These are phyloP conservation scores for Sanguinoderma infundibulare DNA, from an alignment of 1,284 basidiomycete genomes.

Conservation along the genomic window DNA sequence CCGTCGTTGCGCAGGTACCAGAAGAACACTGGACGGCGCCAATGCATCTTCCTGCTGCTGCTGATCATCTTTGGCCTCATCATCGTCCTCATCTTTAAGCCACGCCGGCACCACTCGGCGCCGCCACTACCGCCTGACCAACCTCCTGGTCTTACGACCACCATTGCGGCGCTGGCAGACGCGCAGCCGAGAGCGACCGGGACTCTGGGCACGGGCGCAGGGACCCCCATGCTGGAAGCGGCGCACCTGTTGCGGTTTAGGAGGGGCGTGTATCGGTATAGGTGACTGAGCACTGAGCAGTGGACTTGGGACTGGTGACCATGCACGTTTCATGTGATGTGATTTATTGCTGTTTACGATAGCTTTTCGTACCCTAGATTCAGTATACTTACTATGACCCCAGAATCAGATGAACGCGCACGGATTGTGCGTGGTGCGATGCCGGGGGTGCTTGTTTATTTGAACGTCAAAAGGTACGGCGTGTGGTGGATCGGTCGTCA, in stretches of 20 bases:
- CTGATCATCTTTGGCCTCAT: slow-evolving; percentile 89
- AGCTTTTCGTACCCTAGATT: slow-evolving; percentile 1
- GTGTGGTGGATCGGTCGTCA: too few species aligned
- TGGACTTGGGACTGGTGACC: background rate
- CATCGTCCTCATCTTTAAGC: slow-evolving; percentile 83
- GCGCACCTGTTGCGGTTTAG: slow-evolving; percentile 3
- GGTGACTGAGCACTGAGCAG: too few species aligned
- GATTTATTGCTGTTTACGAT: slow-evolving; percentile 3
- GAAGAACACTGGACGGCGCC: slow-evolving; percentile 88
- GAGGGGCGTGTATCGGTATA: slow-evolving; percentile 8
- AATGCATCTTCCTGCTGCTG: slow-evolving; percentile 91
- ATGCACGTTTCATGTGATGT: background rate
- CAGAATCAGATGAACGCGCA: too few species aligned
- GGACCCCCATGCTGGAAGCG: background rate
- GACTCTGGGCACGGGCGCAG: background rate
- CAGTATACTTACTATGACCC: background rate
- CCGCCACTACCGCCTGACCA: slow-evolving; percentile 12
- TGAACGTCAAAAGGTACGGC: too few species aligned
- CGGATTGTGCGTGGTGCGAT: too few species aligned
- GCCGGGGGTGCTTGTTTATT: too few species aligned
- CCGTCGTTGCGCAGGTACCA: slow-evolving; percentile 70
- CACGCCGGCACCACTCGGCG: slow-evolving; percentile 47
- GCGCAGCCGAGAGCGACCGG: background rate
- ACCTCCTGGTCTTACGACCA: background rate
- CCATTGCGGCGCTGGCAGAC: background rate